Evolutionary conservation across 768 basidiomycete species (phyloP).

Genomic region (Amanita pallidorosea): DNA sequence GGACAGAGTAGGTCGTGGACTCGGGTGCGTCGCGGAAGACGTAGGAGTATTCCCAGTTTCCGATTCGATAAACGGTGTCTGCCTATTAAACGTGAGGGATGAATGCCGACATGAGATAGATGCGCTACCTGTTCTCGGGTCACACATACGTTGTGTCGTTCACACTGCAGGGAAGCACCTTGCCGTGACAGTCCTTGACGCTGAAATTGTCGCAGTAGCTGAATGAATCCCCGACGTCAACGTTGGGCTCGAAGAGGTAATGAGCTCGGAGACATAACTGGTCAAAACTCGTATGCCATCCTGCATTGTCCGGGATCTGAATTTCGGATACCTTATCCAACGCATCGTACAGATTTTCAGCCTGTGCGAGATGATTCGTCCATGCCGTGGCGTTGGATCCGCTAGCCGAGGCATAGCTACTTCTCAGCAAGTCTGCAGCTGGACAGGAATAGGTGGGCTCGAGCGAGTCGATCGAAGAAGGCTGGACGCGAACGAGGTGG

Average conservation of each 20-base stretch:
- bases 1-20: slow-evolving; percentile 29
- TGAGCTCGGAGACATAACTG: slow-evolving; percentile 23
- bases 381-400: slow-evolving; percentile 25
- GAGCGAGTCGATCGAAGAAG: slow-evolving; percentile 31
- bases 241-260: not conserved
- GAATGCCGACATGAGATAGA: not conserved
- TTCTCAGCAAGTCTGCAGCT: slow-evolving; percentile 21
- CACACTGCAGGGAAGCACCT: slow-evolving; percentile 32
- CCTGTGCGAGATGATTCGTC: slow-evolving; percentile 29
- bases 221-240: not conserved
- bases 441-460: slow-evolving; percentile 36
- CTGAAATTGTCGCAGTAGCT: slow-evolving; percentile 45
- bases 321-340: slow-evolving; percentile 35
- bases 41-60: slow-evolving; percentile 54
- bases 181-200: slow-evolving; percentile 38
- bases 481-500: slow-evolving; percentile 26
- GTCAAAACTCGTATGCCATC: slow-evolving; percentile 42
- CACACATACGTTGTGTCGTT: slow-evolving; percentile 33
- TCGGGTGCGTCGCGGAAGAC: slow-evolving; percentile 33
- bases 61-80: slow-evolving; percentile 40
- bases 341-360: slow-evolving; percentile 26
- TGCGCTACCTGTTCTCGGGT: slow-evolving; percentile 24
- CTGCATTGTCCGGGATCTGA: slow-evolving; percentile 23
- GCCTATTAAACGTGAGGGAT: slow-evolving; percentile 19
- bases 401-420: slow-evolving; percentile 21